phyloP scores from a whole-genome alignment of 2,329 filamentous ascomycete species.

The Colletotrichum tropicicola region DNA sequence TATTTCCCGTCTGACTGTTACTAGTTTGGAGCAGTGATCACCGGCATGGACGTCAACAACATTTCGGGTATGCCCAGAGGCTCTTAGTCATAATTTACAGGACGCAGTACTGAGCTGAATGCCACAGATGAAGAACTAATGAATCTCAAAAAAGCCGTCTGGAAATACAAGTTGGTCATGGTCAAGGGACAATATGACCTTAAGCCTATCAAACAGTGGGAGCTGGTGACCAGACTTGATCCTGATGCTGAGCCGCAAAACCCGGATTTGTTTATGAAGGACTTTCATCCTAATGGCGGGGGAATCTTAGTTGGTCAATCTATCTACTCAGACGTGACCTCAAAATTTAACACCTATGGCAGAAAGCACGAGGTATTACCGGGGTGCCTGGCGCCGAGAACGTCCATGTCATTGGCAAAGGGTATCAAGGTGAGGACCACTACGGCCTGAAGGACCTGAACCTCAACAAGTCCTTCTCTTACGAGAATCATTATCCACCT shows the following conservation, averaged over 20 bases:
- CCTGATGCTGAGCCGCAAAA: constrained; percentile 48
- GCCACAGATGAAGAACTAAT: constrained; percentile 45
- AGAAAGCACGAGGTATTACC: constrained; percentile 42
- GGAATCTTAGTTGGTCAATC: constrained; percentile 42
- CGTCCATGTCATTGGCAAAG: constrained; percentile 55
- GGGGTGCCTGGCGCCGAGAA: constrained; percentile 53
- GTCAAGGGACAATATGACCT: constrained; percentile 53
- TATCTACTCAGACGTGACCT: background rate
- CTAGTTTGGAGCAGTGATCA: constrained; percentile 46
- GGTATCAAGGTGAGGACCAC: constrained; percentile 53
- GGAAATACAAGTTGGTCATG: constrained; percentile 52
- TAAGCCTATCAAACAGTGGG: constrained; percentile 52
- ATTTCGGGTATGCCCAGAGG: constrained; percentile 37
- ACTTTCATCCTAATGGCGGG: constrained; percentile 49
- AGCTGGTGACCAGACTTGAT: constrained; percentile 52
- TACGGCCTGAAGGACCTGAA: constrained; percentile 50
- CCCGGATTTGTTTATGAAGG: constrained; percentile 50
- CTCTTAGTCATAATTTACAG: too few species aligned
- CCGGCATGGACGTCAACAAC: constrained; percentile 46
- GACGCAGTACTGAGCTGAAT: background rate
- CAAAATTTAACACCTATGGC: background rate
- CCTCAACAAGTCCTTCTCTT: constrained; percentile 38
- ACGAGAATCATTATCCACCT: constrained; percentile 46
- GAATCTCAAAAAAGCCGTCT: constrained; percentile 47
- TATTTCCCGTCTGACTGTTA: constrained; percentile 41